Evolutionary conservation across 495 filamentous ascomycete species (phyloP), one percentile per base, ranked within the genome.

Genomic region (Tuber calosporum): DNA sequence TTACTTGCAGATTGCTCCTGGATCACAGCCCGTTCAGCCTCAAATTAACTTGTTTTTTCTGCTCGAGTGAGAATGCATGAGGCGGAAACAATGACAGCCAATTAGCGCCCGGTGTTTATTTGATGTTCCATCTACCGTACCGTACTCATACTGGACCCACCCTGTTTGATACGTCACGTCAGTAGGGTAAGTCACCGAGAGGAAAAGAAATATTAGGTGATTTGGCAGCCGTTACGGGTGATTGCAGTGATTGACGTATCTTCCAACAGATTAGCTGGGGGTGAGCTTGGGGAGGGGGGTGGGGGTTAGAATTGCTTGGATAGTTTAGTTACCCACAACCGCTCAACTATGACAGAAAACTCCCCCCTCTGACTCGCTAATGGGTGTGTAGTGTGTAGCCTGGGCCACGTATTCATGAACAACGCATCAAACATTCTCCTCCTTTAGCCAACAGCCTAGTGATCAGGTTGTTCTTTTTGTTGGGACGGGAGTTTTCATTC

Each of bases 401-500:
- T 34, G 11, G 53, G 53, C 53, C 53, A 62, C 53, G 53, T 62
- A 62, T 62, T 62, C 26, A 17, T 62, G 26, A 13, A 34, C 53
- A 62, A 5, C 53, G 53, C 53, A 62, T 62, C 26, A 62, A 34
- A 62, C 53, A 62, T 62, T n/a, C n/a, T n/a, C n/a, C n/a, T n/a
- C n/a, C 13, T 34, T 26, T 34, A 17, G 53, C 26, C 34, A 62
- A 62, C 34, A 17, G 53, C 26, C 53, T 34, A 26, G 53, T 34
- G 11, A 30, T 34, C 26, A 13, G 26, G 7, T 34, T 4, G 13
- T 19, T 11, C 22, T 26, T n/a, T 62, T 62, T 34, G 26, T 62
- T 62, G 53, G 53, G 53, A 34, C 26, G 9, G 26, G 26, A n/a
- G 3, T 62, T 62, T 17, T 13, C 26, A n/a, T n/a, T 9, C 11